Conservation (phyloP, 331 rosid species). For the Spiraea crenata region DNA sequence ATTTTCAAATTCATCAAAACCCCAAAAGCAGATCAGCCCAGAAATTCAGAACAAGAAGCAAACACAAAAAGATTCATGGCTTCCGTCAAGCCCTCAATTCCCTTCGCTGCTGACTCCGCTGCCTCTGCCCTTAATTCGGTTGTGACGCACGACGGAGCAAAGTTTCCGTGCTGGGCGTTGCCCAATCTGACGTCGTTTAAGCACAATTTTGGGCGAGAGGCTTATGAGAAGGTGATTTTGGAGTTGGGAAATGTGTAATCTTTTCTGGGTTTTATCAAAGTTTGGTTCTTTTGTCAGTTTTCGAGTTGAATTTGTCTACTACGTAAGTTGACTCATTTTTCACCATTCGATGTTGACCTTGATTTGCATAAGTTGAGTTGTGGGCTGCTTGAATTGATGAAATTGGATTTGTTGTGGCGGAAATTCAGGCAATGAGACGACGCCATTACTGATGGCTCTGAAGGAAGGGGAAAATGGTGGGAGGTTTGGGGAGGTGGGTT, state of each 20-base stretch:
- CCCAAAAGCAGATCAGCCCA: no score
- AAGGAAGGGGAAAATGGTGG: no score
- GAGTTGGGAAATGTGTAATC: neutral
- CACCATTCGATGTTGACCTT: neutral
- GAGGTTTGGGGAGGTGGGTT: no score
- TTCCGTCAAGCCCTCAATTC: constrained; percentile 33
- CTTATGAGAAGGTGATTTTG: constrained; percentile 57
- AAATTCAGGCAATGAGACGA: no score
- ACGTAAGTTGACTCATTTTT: neutral
- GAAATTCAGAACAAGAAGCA: no score
- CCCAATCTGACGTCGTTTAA: constrained; percentile 59
- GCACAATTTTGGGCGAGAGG: constrained; percentile 56
- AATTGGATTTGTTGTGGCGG: no score
- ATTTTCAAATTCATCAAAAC: no score
- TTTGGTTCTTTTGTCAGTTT: neutral
- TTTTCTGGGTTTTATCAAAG: neutral
- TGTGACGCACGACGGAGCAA: constrained; percentile 76
- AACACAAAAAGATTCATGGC: constrained; percentile 59
- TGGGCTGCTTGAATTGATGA: no score
- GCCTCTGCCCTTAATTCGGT: constrained; percentile 46
- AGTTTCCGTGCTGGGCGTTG: constrained; percentile 88
- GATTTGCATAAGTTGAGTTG: no score
- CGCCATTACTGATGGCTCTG: no score
- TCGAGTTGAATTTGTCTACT: neutral
- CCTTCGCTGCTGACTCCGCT: constrained; percentile 13